Evolutionary conservation across 306 rosid species (phyloP), one percentile per base, ranked within the genome.

Genomic region (Inga laurina): DNA sequence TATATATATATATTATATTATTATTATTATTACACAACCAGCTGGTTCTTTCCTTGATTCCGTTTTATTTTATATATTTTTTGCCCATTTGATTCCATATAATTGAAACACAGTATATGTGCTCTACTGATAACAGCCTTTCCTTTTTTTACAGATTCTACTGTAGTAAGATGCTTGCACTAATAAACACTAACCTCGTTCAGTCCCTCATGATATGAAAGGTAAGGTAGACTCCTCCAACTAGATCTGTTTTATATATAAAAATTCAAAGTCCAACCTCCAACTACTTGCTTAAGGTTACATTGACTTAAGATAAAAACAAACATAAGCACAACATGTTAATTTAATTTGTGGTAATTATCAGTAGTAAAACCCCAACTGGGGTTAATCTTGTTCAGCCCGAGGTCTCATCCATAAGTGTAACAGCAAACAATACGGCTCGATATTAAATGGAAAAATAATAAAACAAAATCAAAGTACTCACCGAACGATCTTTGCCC

Each of bases 401-500:
- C 30, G 30, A 27, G 30, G 30, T 27, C 30, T 27, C 30, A 27
- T 27, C 30, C 30, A 27, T 27, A 27, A 27, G 30, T 27, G 30
- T 21, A 32, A 69, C 4, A 49, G 65, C 46, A 9, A 71, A 66
- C 24, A 10, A 4, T 46, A 4, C 21, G 32, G 51, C 34, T 4
- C 32, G 7, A 18, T 39, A 81, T 27, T 0, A 72, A 62, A 2
- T 15, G 69, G 45, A 64, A 10, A 65, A 35, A 74, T 43, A 52
- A 6, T 65, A 30, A 77, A 12, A 34, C 0, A 24, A 43, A 71
- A 44, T n/a, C 35, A n/a, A 66, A 65, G 5, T 1, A 83, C 80
- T 68, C 22, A 95, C 98, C 91, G 44, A 51, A 51, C 16, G 71
- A 37, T 52, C 84, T 89, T 27, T 89, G 79, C 49, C 81, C 62